phyloP scores from a whole-genome alignment of 2,329 filamentous ascomycete species.

The Penicillium sp. region DNA sequence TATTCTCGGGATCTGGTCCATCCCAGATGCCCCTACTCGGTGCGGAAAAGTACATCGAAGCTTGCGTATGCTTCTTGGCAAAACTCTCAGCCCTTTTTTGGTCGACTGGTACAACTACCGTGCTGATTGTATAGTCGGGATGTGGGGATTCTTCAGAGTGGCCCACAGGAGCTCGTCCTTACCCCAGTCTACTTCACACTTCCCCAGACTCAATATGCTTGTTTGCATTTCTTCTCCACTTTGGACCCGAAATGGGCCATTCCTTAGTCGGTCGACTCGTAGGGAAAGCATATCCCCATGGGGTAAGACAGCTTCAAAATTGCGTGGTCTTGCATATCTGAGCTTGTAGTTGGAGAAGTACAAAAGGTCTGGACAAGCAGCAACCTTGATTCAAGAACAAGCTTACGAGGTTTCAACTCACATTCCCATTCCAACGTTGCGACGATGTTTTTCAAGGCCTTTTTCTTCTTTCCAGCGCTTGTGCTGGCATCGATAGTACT shows the following conservation, averaged over 20 bases:
- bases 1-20: slow-evolving; percentile 6
- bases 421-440: not conserved
- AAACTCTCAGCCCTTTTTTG: not conserved
- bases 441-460: slow-evolving; percentile 1
- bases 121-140: slow-evolving; percentile 6
- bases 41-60: not conserved
- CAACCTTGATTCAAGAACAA: not conserved
- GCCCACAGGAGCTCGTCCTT: slow-evolving; percentile 5
- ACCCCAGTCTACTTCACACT: not conserved
- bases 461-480: slow-evolving; percentile 8
- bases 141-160: slow-evolving; percentile 10
- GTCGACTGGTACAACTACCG: not conserved
- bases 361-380: not conserved
- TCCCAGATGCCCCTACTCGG: not conserved
- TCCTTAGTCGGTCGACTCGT: not conserved
- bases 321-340: slow-evolving; percentile 1
- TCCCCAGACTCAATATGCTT: not conserved
- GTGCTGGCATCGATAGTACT: slow-evolving; percentile 10
- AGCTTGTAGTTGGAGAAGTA: not conserved
- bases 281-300: not conserved
- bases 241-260: slow-evolving; percentile 1
- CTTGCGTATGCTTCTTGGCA: slow-evolving; percentile 6
- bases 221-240: slow-evolving; percentile 6
- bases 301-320: not conserved
- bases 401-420: not conserved